These are phyloP conservation scores for Porodaedalea pini DNA, from an alignment of 1,284 basidiomycete genomes.

Conservation along the genomic window DNA sequence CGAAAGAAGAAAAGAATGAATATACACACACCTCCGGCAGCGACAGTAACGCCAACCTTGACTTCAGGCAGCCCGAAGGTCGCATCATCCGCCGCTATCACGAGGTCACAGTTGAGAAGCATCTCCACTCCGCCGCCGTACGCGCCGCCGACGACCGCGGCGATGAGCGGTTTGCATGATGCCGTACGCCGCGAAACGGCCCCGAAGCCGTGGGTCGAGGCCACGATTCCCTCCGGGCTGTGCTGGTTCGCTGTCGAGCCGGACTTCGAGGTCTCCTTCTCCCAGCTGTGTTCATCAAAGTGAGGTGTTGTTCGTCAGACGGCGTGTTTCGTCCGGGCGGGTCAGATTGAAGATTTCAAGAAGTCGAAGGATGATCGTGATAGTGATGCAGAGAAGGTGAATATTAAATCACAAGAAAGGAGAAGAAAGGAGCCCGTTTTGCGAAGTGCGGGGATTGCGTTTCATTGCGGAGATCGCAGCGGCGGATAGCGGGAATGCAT, in stretches of 20 bases:
- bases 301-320: conserved; percentile 55
- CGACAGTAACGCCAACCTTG: conserved; percentile 72
- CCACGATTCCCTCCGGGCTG: conserved; percentile 32
- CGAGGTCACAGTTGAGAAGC: conserved; percentile 78
- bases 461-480: no score
- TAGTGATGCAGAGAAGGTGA: not conserved
- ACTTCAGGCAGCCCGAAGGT: conserved; percentile 81
- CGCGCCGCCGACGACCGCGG: conserved; percentile 77
- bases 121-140: conserved; percentile 83
- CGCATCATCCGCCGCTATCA: conserved; percentile 69
- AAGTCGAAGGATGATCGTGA: not conserved
- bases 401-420: not conserved
- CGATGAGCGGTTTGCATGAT: conserved; percentile 75
- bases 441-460: no score
- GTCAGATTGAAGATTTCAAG: conserved; percentile 2
- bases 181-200: conserved; percentile 64
- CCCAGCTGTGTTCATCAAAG: not conserved
- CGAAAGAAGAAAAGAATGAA: conserved; percentile 12
- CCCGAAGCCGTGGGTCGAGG: conserved; percentile 66
- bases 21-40: conserved; percentile 61
- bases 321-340: not conserved
- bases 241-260: conserved; percentile 41
- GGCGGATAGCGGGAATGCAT: no score
- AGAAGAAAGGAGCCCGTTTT: not conserved
- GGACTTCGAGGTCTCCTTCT: conserved; percentile 24